Evolutionary conservation across 805 yeast genomes (phyloP).

Genomic region (Schwanniomyces vanrijiae): DNA sequence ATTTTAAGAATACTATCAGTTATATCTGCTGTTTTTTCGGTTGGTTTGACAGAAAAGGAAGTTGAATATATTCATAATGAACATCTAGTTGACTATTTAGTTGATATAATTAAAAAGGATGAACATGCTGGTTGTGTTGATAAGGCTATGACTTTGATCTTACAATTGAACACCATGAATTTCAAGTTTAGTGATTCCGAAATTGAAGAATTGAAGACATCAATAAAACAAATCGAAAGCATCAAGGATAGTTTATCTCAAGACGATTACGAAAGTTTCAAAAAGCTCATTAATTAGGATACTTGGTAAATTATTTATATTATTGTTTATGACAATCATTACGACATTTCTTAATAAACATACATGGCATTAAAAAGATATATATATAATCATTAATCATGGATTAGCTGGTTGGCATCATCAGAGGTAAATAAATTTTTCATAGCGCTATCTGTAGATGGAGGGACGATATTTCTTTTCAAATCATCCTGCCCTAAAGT

Average conservation of each 20-base stretch:
- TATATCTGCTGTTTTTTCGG: slow-evolving; percentile 58
- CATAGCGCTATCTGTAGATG: slow-evolving; percentile 50
- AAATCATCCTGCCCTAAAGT: slow-evolving; percentile 39
- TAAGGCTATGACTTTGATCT: slow-evolving; percentile 51
- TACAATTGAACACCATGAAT: slow-evolving; percentile 41
- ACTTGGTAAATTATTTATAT: not conserved
- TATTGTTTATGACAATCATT: not conserved
- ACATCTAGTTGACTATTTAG: slow-evolving; percentile 32
- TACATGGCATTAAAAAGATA: not conserved
- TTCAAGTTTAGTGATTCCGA: slow-evolving; percentile 50
- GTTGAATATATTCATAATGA: slow-evolving; percentile 37
- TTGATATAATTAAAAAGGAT: slow-evolving; percentile 29
- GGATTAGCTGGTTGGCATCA: slow-evolving; percentile 48
- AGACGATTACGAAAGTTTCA: slow-evolving; percentile 44
- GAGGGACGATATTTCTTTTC: slow-evolving; percentile 49
- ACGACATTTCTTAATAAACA: not conserved
- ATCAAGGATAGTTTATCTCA: slow-evolving; percentile 50
- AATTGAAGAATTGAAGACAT: slow-evolving; percentile 29
- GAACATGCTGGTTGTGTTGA: slow-evolving; percentile 54
- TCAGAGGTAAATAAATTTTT: slow-evolving; percentile 46
- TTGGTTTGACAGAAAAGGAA: slow-evolving; percentile 45
- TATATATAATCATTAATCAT: slow-evolving; percentile 3
- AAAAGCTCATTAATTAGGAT: slow-evolving; percentile 24
- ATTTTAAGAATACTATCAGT: slow-evolving; percentile 57
- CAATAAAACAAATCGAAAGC: slow-evolving; percentile 37